A percentile compares a stretch with the other conserved stretches of the same genome.
Conservation (phyloP, 2,329 filamentous ascomycete species). For the Cryphonectria radicalis region DNA sequence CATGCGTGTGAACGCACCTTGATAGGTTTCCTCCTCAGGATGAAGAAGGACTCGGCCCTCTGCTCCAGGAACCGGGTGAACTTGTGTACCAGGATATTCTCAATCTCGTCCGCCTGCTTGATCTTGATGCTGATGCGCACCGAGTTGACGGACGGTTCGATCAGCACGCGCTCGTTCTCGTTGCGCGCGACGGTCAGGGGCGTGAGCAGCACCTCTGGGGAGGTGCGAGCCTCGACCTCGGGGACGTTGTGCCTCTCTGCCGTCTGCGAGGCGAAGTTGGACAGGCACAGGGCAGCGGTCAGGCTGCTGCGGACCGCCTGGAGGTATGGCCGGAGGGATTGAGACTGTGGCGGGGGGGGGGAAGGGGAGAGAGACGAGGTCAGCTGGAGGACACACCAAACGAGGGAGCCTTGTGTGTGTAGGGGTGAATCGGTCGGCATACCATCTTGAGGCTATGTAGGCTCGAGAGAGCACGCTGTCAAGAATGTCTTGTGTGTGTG, state of each 20-base stretch:
- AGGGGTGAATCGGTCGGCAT: not conserved
- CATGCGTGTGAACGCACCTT: constrained; percentile 63
- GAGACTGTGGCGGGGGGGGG: constrained; percentile 62
- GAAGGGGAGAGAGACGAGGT: constrained; percentile 26
- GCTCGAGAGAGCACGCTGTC: constrained; percentile 17
- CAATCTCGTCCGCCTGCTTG: constrained; percentile 99
- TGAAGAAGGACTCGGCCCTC: constrained; percentile 95
- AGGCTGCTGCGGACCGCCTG: constrained; percentile 94
- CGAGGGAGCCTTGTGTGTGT: not conserved
- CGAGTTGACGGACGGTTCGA: constrained; percentile 96
- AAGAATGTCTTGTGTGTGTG: constrained; percentile 18
- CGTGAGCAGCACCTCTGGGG: constrained; percentile 91
- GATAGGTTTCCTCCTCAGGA: constrained; percentile 91
- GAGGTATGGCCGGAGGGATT: constrained; percentile 95
- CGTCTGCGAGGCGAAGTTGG: constrained; percentile 96
- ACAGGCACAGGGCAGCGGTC: constrained; percentile 89
- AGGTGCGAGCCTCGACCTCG: constrained; percentile 91
- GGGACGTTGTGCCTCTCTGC: constrained; percentile 98
- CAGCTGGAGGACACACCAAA: constrained; percentile 28
- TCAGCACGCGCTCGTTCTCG: constrained; percentile 94
- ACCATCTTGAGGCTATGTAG: constrained; percentile 22
- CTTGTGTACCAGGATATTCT: constrained; percentile 97
- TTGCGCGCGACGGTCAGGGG: constrained; percentile 90
- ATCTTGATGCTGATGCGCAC: constrained; percentile 98
- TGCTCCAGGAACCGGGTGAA: constrained; percentile 97